Conservation (phyloP, 441 rosid genomes). For the Kokia cookei region DNA sequence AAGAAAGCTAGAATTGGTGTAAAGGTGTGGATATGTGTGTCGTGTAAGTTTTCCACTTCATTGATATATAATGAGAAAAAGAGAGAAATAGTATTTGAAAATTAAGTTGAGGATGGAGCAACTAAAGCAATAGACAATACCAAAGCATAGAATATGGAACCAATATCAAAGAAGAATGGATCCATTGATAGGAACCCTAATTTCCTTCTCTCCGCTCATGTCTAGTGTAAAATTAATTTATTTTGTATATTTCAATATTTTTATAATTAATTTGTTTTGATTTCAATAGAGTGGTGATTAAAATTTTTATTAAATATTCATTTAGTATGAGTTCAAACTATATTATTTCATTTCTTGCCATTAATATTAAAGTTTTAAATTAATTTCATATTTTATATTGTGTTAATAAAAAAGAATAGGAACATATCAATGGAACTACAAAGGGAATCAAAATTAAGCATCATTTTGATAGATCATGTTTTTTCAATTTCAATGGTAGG, state of each 20-base stretch:
- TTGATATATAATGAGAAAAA: constrained; percentile 2
- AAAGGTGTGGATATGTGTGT: constrained; percentile 27
- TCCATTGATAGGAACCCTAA: constrained; percentile 28
- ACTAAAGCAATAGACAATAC: constrained; percentile 19
- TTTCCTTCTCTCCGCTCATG: constrained; percentile 22
- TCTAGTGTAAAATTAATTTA: not conserved
- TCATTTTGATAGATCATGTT: not conserved
- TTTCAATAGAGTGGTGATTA: too few species aligned
- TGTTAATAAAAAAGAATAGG: too few species aligned
- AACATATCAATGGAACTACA: not conserved
- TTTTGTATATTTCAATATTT: not conserved
- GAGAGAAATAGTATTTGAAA: constrained; percentile 13
- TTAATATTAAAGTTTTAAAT: too few species aligned
- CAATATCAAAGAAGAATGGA: constrained; percentile 31
- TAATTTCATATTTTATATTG: too few species aligned
- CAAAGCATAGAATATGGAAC: constrained; percentile 29
- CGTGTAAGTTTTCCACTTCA: constrained; percentile 41
- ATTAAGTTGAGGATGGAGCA: constrained; percentile 21
- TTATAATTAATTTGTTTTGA: too few species aligned
- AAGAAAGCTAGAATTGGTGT: constrained; percentile 18
- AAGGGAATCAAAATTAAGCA: not conserved
- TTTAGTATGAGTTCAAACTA: too few species aligned
- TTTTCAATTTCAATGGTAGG: constrained; percentile 2
- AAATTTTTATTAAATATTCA: too few species aligned
- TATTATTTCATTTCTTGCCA: too few species aligned